These are phyloP conservation scores for Cardiospermum halicacabum DNA, from an alignment of 345 rosid genomes.

Conservation along the genomic window DNA sequence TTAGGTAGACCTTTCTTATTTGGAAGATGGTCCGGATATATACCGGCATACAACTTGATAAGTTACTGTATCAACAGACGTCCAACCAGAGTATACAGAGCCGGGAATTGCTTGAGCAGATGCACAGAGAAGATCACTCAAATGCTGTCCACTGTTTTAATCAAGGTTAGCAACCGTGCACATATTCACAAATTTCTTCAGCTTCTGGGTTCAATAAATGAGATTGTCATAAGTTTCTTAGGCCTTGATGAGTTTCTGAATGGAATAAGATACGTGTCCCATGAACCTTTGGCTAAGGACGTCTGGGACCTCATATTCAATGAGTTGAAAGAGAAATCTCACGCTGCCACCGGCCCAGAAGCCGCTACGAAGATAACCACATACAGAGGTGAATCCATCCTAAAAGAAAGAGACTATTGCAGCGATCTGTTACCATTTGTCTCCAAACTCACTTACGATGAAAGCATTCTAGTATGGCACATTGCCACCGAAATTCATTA, in stretches of 20 bases:
- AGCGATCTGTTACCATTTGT: conserved; percentile 31
- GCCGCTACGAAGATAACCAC: conserved; percentile 28
- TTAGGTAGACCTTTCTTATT: background rate
- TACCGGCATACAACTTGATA: background rate
- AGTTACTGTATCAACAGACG: background rate
- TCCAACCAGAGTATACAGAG: background rate
- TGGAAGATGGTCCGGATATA: background rate
- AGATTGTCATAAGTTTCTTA: background rate
- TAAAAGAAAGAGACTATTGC: conserved; percentile 16
- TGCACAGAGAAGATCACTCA: background rate
- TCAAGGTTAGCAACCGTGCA: background rate
- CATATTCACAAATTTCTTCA: background rate
- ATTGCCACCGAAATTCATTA: conserved; percentile 53
- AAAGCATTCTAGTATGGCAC: conserved; percentile 48
- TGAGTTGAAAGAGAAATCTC: background rate
- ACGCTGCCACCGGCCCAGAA: background rate
- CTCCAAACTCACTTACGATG: conserved; percentile 30
- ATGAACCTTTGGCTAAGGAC: background rate
- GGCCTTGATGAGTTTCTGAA: background rate
- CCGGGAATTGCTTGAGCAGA: conserved; percentile 13
- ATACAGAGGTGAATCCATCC: conserved; percentile 54
- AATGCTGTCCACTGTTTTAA: background rate
- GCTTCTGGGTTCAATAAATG: background rate
- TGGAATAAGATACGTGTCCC: background rate
- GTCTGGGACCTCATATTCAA: background rate